A percentile compares a stretch with the other conserved stretches of the same genome.
phyloP scores from a whole-genome alignment of 768 basidiomycete genomes.

The Ramaria rubella region DNA sequence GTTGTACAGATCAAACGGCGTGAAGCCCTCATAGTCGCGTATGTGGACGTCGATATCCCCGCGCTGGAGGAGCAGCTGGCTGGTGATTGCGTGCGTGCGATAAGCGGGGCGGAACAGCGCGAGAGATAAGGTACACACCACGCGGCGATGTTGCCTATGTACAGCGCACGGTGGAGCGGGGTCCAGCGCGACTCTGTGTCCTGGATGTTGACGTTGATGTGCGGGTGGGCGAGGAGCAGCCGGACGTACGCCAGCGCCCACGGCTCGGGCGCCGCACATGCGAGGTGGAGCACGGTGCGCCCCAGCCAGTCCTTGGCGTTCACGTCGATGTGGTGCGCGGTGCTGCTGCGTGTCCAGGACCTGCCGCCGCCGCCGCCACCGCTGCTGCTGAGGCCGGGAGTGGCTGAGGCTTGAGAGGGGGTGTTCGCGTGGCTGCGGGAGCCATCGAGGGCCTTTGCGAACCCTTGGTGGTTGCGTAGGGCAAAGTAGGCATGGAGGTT shows the following conservation, averaged over 20 bases:
- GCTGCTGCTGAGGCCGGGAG: slow-evolving; percentile 34
- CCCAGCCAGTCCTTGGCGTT: slow-evolving; percentile 71
- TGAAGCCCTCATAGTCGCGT: slow-evolving; percentile 86
- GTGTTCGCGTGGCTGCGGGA: slow-evolving; percentile 31
- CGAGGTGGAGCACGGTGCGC: slow-evolving; percentile 75
- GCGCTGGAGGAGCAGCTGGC: slow-evolving; percentile 68
- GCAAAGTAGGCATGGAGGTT: slow-evolving; percentile 67
- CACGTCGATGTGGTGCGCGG: slow-evolving; percentile 40
- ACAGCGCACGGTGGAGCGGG: slow-evolving; percentile 81
- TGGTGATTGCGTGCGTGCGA: slow-evolving; percentile 29
- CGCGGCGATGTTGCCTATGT: slow-evolving; percentile 65
- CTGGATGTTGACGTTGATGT: slow-evolving; percentile 68
- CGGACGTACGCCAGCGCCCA: slow-evolving; percentile 70
- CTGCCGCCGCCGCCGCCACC: slow-evolving; percentile 43
- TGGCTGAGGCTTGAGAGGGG: slow-evolving; percentile 17
- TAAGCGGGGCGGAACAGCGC: not conserved
- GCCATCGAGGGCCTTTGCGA: slow-evolving; percentile 66
- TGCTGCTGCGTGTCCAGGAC: slow-evolving; percentile 43
- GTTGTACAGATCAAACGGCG: slow-evolving; percentile 90
- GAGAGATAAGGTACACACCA: slow-evolving; percentile 40
- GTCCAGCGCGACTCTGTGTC: slow-evolving; percentile 91
- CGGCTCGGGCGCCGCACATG: slow-evolving; percentile 56
- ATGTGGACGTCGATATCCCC: slow-evolving; percentile 62
- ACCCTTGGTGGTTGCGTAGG: slow-evolving; percentile 66
- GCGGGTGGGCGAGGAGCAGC: slow-evolving; percentile 66